Evolutionary conservation across 257 asterid genomes (phyloP).

Genomic region (Osmanthus fragrans): DNA sequence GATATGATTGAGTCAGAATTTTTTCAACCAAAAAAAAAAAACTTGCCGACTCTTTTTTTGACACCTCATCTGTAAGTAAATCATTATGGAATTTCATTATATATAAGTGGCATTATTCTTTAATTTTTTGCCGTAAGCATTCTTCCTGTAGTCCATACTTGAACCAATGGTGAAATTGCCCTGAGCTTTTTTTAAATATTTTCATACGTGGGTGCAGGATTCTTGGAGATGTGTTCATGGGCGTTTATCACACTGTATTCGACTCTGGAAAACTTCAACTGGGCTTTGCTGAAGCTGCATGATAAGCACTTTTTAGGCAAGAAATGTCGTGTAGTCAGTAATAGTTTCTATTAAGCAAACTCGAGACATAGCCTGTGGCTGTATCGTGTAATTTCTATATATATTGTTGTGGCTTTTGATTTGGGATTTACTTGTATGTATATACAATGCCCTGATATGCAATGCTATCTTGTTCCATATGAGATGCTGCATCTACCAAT

Average conservation of each 20-base stretch:
- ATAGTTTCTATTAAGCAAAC: conserved; percentile 20
- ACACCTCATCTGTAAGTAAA: no score
- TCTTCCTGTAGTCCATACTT: neutral
- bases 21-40: no score
- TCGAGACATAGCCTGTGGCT: neutral
- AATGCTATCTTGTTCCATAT: conserved; percentile 5
- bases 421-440: neutral
- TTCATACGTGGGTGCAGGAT: conserved; percentile 53
- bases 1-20: no score
- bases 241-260: conserved; percentile 86
- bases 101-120: no score
- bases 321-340: conserved; percentile 18
- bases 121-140: neutral
- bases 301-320: conserved; percentile 17
- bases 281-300: conserved; percentile 90
- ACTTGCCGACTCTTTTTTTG: no score
- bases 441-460: neutral
- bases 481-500: neutral
- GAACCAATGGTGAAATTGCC: neutral
- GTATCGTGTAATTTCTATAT: conserved; percentile 7
- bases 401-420: neutral
- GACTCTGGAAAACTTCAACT: conserved; percentile 78
- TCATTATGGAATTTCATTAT: no score
- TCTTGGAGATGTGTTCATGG: conserved; percentile 97
- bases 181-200: conserved; percentile 8